Percentiles rank a stretch among this genome's conserved stretches.
These are phyloP conservation scores for Parachaetomium inaequale DNA, from an alignment of 495 filamentous ascomycete genomes.

Conservation along the genomic window DNA sequence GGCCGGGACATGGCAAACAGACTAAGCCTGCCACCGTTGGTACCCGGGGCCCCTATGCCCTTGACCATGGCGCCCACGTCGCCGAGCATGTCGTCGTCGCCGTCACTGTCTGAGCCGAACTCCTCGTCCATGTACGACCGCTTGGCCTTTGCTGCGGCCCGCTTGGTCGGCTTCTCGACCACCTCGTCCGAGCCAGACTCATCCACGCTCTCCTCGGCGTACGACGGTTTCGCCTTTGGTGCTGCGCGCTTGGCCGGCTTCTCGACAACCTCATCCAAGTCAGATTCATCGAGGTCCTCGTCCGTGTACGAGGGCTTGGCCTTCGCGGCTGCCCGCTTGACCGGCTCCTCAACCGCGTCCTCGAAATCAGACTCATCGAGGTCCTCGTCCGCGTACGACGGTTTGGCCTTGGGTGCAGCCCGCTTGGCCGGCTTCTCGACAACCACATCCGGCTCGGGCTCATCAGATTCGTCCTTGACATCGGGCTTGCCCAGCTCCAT, in stretches of 20 bases:
- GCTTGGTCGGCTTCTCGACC: conserved; percentile 18
- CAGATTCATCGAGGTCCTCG: conserved; percentile 19
- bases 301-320: conserved; percentile 11
- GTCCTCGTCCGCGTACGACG: background rate
- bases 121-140: conserved; percentile 16
- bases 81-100: conserved; percentile 63
- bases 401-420: conserved; percentile 4
- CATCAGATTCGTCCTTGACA: conserved; percentile 3
- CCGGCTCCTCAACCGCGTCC: conserved; percentile 16
- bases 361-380: conserved; percentile 5
- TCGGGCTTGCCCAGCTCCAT: conserved; percentile 29
- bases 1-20: conserved; percentile 72
- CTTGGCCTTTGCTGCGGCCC: conserved; percentile 21
- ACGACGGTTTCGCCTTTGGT: background rate
- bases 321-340: conserved; percentile 18
- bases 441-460: conserved; percentile 14
- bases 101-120: conserved; percentile 40
- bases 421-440: conserved; percentile 16
- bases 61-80: conserved; percentile 90
- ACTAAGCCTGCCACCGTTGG: conserved; percentile 51
- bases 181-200: conserved; percentile 15
- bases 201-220: background rate
- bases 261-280: conserved; percentile 10
- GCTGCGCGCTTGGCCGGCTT: conserved; percentile 17
- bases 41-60: conserved; percentile 62